Evolutionary conservation across 768 basidiomycete genomes (phyloP).

Genomic region (Chalciporus pseudorubinellus): DNA sequence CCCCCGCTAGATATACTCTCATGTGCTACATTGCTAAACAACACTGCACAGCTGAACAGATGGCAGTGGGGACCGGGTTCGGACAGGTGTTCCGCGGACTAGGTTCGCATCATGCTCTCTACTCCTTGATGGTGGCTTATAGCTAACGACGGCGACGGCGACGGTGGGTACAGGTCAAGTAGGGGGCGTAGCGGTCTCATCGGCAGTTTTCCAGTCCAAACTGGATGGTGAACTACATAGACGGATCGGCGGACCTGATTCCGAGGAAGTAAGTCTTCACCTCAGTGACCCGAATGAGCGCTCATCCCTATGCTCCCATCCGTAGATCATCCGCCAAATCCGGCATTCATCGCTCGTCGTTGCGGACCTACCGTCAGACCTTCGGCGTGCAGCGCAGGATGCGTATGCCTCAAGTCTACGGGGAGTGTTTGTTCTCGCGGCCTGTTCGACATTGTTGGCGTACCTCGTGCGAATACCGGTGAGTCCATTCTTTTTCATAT

Average conservation of each 20-base stretch:
- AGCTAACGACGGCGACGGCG: too few relatives aligned
- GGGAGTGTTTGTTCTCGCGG: slow-evolving; percentile 11
- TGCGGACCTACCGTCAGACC: slow-evolving; percentile 7
- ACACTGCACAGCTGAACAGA: background rate
- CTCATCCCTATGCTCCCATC: background rate
- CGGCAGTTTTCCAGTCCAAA: slow-evolving; percentile 15
- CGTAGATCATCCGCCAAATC: slow-evolving; percentile 10
- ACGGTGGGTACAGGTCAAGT: slow-evolving; percentile 6
- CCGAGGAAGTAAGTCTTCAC: slow-evolving; percentile 6
- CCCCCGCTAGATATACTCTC: too few relatives aligned
- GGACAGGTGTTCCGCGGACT: slow-evolving; percentile 12
- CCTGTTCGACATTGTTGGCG: slow-evolving; percentile 1
- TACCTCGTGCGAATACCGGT: slow-evolving; percentile 9
- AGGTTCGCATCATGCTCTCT: slow-evolving; percentile 1
- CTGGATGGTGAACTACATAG: slow-evolving; percentile 11
- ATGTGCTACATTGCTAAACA: too few relatives aligned
- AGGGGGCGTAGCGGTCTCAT: slow-evolving; percentile 12
- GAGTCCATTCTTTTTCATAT: background rate
- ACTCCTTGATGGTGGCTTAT: background rate
- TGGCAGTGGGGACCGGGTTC: slow-evolving; percentile 3
- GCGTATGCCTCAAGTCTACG: slow-evolving; percentile 8
- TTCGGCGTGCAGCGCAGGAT: slow-evolving; percentile 9
- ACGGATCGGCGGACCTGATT: slow-evolving; percentile 8
- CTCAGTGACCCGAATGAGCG: background rate
- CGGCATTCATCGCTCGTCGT: slow-evolving; percentile 14